These are phyloP conservation scores for Dalbergia cochinchinensis DNA, from an alignment of 306 rosid species.

Conservation along the genomic window DNA sequence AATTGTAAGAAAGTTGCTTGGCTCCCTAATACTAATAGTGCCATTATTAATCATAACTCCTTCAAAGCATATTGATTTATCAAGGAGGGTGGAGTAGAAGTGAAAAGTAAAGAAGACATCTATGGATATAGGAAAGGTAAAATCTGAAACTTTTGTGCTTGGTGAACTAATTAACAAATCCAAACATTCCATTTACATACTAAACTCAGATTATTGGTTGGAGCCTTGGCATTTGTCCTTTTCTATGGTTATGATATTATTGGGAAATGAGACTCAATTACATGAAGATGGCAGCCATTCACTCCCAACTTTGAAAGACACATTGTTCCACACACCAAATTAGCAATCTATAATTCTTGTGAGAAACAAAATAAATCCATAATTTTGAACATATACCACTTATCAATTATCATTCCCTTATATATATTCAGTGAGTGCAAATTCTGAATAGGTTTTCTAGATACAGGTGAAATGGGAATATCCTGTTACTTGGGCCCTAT, in stretches of 20 bases:
- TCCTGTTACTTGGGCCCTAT: slow-evolving; percentile 12
- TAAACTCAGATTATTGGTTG: slow-evolving; percentile 11
- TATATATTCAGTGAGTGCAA: not conserved
- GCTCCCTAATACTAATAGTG: not conserved
- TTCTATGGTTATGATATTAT: slow-evolving; percentile 6
- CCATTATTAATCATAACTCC: not conserved
- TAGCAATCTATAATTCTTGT: slow-evolving; percentile 43
- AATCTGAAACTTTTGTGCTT: not conserved
- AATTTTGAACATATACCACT: slow-evolving; percentile 5
- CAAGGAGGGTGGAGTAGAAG: not conserved
- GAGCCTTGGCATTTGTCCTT: slow-evolving; percentile 13
- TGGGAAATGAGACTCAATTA: slow-evolving; percentile 10
- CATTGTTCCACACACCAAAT: slow-evolving; percentile 36
- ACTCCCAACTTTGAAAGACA: slow-evolving; percentile 45
- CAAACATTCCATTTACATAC: not conserved
- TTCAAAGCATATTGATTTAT: slow-evolving; percentile 1
- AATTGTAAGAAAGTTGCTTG: not conserved
- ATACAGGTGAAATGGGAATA: not conserved
- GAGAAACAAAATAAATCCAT: not conserved
- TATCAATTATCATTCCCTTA: not conserved
- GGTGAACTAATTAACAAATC: slow-evolving; percentile 16
- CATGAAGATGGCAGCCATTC: slow-evolving; percentile 35
- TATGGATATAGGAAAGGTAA: not conserved
- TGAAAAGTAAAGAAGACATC: not conserved
- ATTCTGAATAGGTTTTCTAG: slow-evolving; percentile 11